phyloP scores from a whole-genome alignment of 2,329 filamentous ascomycete species.

The Aspergillus persii region DNA sequence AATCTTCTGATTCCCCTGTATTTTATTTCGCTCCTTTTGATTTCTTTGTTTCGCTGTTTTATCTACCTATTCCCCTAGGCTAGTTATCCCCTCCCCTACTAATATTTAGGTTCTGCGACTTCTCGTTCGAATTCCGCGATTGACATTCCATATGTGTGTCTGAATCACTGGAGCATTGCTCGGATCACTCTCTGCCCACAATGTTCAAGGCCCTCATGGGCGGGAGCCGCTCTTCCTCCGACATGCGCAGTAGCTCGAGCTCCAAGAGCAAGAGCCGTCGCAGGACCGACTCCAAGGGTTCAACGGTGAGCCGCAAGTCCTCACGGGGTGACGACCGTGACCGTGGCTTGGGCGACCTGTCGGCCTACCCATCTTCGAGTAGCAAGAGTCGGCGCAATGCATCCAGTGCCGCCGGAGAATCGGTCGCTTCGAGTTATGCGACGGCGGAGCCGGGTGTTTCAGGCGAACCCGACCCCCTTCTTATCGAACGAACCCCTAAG shows the following conservation, averaged over 20 bases:
- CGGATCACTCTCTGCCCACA: conserved; percentile 30
- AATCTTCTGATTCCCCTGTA: not conserved
- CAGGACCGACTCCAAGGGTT: conserved; percentile 32
- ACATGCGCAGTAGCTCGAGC: conserved; percentile 32
- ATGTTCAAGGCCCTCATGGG: conserved; percentile 42
- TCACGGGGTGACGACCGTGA: conserved; percentile 49
- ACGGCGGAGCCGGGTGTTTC: conserved; percentile 37
- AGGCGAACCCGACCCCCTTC: conserved; percentile 26
- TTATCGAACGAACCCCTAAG: conserved; percentile 29
- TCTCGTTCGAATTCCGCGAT: not conserved
- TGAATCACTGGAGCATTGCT: conserved; percentile 22
- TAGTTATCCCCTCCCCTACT: conserved; percentile 3
- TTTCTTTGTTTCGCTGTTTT: conserved; percentile 1
- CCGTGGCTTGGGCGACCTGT: conserved; percentile 37
- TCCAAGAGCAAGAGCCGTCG: conserved; percentile 33
- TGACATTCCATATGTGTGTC: conserved; percentile 29
- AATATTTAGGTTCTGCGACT: not conserved
- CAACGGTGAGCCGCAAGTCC: conserved; percentile 38
- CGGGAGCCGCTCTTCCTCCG: conserved; percentile 35
- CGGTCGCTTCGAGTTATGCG: conserved; percentile 38
- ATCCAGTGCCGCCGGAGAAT: conserved; percentile 29
- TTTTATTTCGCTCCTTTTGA: not conserved
- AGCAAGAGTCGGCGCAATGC: conserved; percentile 27
- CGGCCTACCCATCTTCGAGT: conserved; percentile 25
- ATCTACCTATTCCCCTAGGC: not conserved